Base-by-base conservation (phyloP, 2,329 filamentous ascomycete species). In the Shiraia bambusicola region DNA sequence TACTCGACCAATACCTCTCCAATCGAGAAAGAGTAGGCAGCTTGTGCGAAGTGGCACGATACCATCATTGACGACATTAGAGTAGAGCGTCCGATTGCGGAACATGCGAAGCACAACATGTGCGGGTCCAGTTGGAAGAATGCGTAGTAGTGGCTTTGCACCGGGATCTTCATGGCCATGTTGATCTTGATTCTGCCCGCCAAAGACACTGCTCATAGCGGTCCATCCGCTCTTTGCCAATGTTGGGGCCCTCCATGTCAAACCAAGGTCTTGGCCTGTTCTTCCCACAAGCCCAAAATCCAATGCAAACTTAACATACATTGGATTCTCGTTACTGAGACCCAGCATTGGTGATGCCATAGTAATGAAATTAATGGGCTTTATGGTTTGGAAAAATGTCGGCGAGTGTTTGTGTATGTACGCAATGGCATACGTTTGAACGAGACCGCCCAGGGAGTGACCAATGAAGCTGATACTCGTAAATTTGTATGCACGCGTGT, bases 361-460 rank as follows among this genome's bases (percentile, higher is more conserved):
- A 19, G 87, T 79, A 52, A 97, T 86, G 61, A 97, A 97, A 64
- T 96, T 96, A 65, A 95, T 76, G 0, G 92, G 92, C 50, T 83
- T 80, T 57, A 96, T 95, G 4, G 83, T 73, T 35, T 91, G 79
- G 58, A 97, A 97, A 66, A 97, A 97, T 8, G 84, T 74, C 1
- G 92, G 92, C 0, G 89, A 95, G 66, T 97, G 90, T 64, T 96
- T 96, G 58, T 96, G 87, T 32, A 97, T 95, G 65, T 97, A 97
- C 7, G 91, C 92, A 43, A 97, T 84, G 2, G 92, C 92, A 65
- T 97, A 97, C 0, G 87, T 95, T 67, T 97, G 92, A 12, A 95
- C 80, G 13, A 95, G 75, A 0, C 92, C 92, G 19, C 92, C 92
- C 0, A 97, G 79, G 0, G 91, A 96, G 69, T 97, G 92, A 0